Percentiles rank a stretch among this genome's conserved stretches.
These are phyloP conservation scores for Aspergillus ochraceus DNA, from an alignment of 2,329 filamentous ascomycete species.

Conservation along the genomic window DNA sequence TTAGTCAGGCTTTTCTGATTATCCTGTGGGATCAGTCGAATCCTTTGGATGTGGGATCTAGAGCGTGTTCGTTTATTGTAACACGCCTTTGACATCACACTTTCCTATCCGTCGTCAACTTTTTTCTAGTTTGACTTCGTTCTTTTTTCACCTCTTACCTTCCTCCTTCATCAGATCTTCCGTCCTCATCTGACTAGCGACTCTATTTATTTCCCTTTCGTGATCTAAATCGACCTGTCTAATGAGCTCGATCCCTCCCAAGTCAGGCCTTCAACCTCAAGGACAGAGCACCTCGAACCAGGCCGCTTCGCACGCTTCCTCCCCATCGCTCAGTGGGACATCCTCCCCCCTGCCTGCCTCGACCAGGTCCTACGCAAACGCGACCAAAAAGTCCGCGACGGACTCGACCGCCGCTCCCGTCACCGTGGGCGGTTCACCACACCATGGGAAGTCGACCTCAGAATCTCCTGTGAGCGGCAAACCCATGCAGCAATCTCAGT, in stretches of 20 bases:
- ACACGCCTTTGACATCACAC: slow-evolving; percentile 21
- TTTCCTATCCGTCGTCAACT: slow-evolving; percentile 4
- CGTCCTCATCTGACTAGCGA: slow-evolving; percentile 11
- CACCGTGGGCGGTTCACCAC: slow-evolving; percentile 53
- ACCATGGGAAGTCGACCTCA: slow-evolving; percentile 62
- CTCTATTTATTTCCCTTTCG: background rate
- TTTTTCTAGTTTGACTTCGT: slow-evolving; percentile 5
- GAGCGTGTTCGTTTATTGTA: slow-evolving; percentile 21
- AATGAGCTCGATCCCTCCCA: slow-evolving; percentile 61
- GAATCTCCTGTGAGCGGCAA: slow-evolving; percentile 85
- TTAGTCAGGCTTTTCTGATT: slow-evolving; percentile 10
- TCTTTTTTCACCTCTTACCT: background rate
- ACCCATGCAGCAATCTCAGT: slow-evolving; percentile 51
- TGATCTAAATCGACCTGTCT: slow-evolving; percentile 40
- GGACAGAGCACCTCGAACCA: slow-evolving; percentile 50
- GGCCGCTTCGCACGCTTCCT: slow-evolving; percentile 48
- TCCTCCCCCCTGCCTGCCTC: slow-evolving; percentile 54
- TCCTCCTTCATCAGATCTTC: slow-evolving; percentile 18
- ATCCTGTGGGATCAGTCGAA: slow-evolving; percentile 15
- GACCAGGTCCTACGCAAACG: slow-evolving; percentile 61
- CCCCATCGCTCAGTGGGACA: slow-evolving; percentile 51
- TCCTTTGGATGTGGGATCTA: slow-evolving; percentile 23
- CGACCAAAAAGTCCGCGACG: slow-evolving; percentile 60
- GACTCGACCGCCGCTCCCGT: slow-evolving; percentile 52
- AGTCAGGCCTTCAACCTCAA: slow-evolving; percentile 52